phyloP scores from a whole-genome alignment of 345 rosid species.

The Conringia planisiliqua region DNA sequence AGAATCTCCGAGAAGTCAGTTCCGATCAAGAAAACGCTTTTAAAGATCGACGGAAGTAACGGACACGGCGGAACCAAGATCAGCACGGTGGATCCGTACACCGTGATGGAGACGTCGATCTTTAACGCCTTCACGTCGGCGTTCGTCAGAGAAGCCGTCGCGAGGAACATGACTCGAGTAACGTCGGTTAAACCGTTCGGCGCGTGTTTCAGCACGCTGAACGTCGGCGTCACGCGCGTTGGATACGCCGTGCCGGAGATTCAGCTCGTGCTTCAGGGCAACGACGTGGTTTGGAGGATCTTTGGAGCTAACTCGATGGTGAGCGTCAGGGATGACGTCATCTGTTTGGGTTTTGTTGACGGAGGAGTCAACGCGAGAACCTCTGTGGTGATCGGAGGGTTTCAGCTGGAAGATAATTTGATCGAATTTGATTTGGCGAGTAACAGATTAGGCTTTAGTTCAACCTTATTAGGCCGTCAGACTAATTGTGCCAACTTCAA shows the following conservation, averaged over 20 bases:
- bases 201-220: slow-evolving; percentile 46
- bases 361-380: slow-evolving; percentile 58
- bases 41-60: slow-evolving; percentile 30
- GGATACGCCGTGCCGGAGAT: slow-evolving; percentile 54
- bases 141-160: slow-evolving; percentile 2
- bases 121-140: slow-evolving; percentile 40
- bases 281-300: slow-evolving; percentile 48
- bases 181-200: slow-evolving; percentile 48
- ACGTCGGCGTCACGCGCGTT: slow-evolving; percentile 42
- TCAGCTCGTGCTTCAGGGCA: slow-evolving; percentile 43
- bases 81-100: slow-evolving; percentile 67
- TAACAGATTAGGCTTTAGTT: slow-evolving; percentile 59
- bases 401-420: slow-evolving; percentile 50
- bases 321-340: slow-evolving; percentile 37
- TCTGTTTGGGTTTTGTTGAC: slow-evolving; percentile 63
- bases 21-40: slow-evolving; percentile 37
- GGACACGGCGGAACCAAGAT: slow-evolving; percentile 70
- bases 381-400: slow-evolving; percentile 64
- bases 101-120: slow-evolving; percentile 52
- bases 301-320: slow-evolving; percentile 69
- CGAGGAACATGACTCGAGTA: slow-evolving; percentile 43
- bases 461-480: slow-evolving; percentile 40
- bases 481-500: slow-evolving; percentile 36
- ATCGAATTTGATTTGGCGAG: slow-evolving; percentile 59
- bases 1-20: slow-evolving; percentile 32